Evolutionary conservation across 495 filamentous ascomycete species (phyloP), one percentile per base, ranked within the genome.

Genomic region (Mycothermus thermophilus): DNA sequence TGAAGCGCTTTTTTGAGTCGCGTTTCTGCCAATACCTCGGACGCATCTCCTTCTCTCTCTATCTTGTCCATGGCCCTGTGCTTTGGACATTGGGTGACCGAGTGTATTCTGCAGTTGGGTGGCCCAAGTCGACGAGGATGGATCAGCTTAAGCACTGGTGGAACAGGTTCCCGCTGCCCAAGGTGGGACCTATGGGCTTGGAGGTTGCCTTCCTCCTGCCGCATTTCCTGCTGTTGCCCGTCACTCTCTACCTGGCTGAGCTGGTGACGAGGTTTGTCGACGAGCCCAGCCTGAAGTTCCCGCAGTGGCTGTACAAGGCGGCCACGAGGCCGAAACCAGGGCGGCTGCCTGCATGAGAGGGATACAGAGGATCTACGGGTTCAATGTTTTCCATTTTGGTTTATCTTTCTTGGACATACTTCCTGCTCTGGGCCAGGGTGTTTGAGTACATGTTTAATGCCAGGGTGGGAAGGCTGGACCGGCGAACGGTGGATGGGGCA

Each of bases 21-120:
- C 56, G 58, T 2, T 52, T 77, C 30, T 74, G 72, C 31, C 75
- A 77, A 48, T 78, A 75, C 41, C 60, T 80, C 7, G 75, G 75
- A 21, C 67, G 71, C 37, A 63, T 80, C 28, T 77, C 72, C 0
- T 80, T 64, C 43, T 62, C 71, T 8, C 67, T 80, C 12, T 80
- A 80, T 36, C 63, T 80, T 27, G 67, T 79, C 11, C 76, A 80
- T 40, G 73, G 72, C 4, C 71, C 71, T 2, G 63, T 80, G 18
- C 48, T 74, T 5, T 62, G 40, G 40, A 58, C 49, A 0, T 39
- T 66, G 3, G 62, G 60, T 14, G 55, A 60, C 31, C 46, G 58
- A 15, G 8, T 66, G 23, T 76, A 78, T 48, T 56, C 63, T 3
- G 68, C 69, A 7, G 55, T 58, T 0, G 74, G 74, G 0, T 72